phyloP scores from a whole-genome alignment of 2,329 filamentous ascomycete species.

The Hirsutella rhossiliensis region DNA sequence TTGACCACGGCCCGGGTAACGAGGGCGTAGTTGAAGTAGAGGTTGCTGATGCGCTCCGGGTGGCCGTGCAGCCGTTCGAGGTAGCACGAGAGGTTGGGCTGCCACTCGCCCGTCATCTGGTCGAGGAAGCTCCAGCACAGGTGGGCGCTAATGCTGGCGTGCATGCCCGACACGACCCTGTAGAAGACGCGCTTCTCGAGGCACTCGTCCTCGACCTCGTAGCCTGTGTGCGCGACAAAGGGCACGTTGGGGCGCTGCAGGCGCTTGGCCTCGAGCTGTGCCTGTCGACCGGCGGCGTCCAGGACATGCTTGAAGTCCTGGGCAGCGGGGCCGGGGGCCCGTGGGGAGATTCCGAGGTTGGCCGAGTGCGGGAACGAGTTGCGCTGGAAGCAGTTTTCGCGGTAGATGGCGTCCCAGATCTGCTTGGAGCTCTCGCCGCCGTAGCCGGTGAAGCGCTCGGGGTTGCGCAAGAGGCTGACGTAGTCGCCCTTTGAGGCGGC shows the following conservation, averaged over 20 bases:
- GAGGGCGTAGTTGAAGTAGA: constrained; percentile 99
- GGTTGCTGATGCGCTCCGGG: constrained; percentile 87
- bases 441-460: constrained; percentile 92
- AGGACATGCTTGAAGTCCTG: constrained; percentile 51
- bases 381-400: constrained; percentile 87
- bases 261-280: constrained; percentile 43
- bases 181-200: constrained; percentile 99
- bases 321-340: constrained; percentile 38
- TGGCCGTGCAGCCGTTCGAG: constrained; percentile 69
- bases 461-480: constrained; percentile 85
- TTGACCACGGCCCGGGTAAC: constrained; percentile 85
- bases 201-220: constrained; percentile 82
- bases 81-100: constrained; percentile 84
- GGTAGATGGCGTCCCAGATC: constrained; percentile 94
- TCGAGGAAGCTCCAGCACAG: constrained; percentile 95
- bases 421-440: constrained; percentile 72
- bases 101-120: constrained; percentile 87
- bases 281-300: constrained; percentile 45
- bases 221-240: constrained; percentile 48
- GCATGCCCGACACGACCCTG: constrained; percentile 91
- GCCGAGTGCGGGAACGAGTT: constrained; percentile 51
- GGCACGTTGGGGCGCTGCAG: constrained; percentile 36
- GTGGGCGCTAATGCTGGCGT: constrained; percentile 92
- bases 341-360: constrained; percentile 33
- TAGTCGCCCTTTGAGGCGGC: constrained; percentile 84